Evolutionary conservation across 1,284 basidiomycete species (phyloP), one percentile per base, ranked within the genome.

Genomic region (Malassezia furfur): DNA sequence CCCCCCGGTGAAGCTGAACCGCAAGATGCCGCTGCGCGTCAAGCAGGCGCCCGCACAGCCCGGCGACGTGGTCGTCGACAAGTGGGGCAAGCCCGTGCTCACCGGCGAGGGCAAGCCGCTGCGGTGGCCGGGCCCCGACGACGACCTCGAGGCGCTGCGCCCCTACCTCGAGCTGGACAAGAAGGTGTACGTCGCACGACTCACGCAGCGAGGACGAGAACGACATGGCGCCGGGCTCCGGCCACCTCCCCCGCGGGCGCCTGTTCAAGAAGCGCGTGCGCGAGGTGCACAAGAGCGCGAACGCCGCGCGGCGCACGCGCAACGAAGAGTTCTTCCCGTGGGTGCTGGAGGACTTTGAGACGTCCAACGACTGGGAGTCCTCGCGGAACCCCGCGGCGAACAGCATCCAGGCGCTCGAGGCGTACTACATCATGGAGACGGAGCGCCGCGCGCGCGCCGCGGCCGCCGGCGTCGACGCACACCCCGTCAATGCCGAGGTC

Each of bases 271-370:
- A 72, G 36, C 65, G 67, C 37, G 68, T 72, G 22, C 52, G 67
- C 19, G 70, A 74, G 53, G 63, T 74, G 35, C 66, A 72, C 62
- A 72, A 72, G 52, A 64, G 68, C 3, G 64, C 68, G 28, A 65
- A 67, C 34, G 60, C 62, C 25, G 63, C 67, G 15, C 58, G 72
- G 22, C 65, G 62, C 43, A 70, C 68, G 15, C 66, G 66, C 54
- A 72, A 72, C 48, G 61, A 71, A 37, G 72, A 74, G 44, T 59
- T 62, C 36, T 65, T 68, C 25, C 72, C 72, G 1, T 74, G 72
- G 72, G 66, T 74, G 2, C 62, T 74, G 9, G 72, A 74, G 48
- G 72, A 74, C 32, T 71, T 67, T 47, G 70, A 74, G 44, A 74
- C 72, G 15, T 50, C 51, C 10, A 59, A 69, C 38, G 64, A 72